These are phyloP conservation scores for Cytospora paraplurivora DNA, from an alignment of 2,329 filamentous ascomycete species.

Conservation along the genomic window DNA sequence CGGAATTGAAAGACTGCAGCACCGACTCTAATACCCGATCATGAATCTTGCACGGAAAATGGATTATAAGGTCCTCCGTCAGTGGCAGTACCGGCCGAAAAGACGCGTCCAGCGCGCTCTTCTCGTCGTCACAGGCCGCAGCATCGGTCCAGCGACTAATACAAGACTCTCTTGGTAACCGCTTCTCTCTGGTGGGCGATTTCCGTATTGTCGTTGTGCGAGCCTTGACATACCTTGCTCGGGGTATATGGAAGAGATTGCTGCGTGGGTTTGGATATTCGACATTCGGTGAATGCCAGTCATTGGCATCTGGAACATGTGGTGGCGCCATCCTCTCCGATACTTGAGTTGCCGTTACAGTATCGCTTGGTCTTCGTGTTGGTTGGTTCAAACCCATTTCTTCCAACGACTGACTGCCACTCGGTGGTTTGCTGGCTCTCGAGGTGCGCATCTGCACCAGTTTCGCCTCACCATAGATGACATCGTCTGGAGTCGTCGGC, in stretches of 20 bases:
- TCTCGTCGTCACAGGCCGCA: conserved; percentile 29
- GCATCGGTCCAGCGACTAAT: conserved; percentile 46
- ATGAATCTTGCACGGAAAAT: conserved; percentile 49
- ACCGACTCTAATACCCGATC: conserved; percentile 50
- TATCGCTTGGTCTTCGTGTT: conserved; percentile 4
- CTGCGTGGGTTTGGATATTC: conserved; percentile 22
- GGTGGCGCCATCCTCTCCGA: conserved; percentile 8
- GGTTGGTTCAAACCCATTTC: conserved; percentile 19
- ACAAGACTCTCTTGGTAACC: conserved; percentile 34
- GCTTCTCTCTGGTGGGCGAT: conserved; percentile 28
- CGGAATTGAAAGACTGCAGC: conserved; percentile 49
- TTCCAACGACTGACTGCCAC: conserved; percentile 44
- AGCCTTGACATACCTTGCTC: conserved; percentile 36
- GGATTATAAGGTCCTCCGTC: conserved; percentile 58
- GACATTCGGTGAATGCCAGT: conserved; percentile 23
- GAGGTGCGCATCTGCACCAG: conserved; percentile 42
- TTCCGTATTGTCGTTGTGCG: conserved; percentile 37
- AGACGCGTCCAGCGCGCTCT: conserved; percentile 29
- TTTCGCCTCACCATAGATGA: conserved; percentile 45
- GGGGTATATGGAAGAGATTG: conserved; percentile 31
- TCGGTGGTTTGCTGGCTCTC: conserved; percentile 33
- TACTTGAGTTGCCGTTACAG: neutral
- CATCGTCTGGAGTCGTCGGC: conserved; percentile 40
- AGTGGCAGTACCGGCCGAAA: conserved; percentile 53
- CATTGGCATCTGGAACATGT: conserved; percentile 21